Base-by-base conservation (phyloP, 2,329 filamentous ascomycete species). In the Trichoderma sp. region DNA sequence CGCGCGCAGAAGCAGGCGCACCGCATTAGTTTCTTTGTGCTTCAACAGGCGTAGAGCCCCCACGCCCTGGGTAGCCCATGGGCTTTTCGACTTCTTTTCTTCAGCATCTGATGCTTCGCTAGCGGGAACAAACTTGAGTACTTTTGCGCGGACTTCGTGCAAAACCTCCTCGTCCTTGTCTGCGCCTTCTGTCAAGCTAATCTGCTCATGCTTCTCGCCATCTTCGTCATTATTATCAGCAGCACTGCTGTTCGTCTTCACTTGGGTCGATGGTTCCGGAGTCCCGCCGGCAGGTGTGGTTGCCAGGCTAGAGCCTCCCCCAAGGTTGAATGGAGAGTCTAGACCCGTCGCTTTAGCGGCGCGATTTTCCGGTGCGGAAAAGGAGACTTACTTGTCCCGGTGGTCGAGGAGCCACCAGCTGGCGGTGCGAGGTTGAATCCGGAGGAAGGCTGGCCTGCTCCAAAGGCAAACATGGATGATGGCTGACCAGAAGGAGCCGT, bases 1-100 rank as follows among this genome's bases (percentile, higher is more conserved):
- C n/a, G 88, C 87, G 60, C 93, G 88, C 71, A 94, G 81, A 24
- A 96, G 80, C 56, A 96, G 81, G 51, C 93, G 88, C 4, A 89
- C 86, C 32, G 85, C 84, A 24, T 86, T 87, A 0, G 89, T 92
- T 18, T 85, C 84, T 77, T 92, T 91, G 81, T 95, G 86, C 79
- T 91, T 90, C 70, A 96, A 83, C 16, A 97, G 77, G 49, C 91
- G 89, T 64, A 94, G 81, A 13, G 87, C 85, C 0, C 93, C 93
- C 8, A 92, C 82, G 55, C 92, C 93, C 77, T 90, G 87, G 0
- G 85, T 88, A 34, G 84, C 81, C 91, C 91, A 96, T 1, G 85
- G 83, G 64, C 82, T 86, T 74, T 85, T 83, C n/a, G 79, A 80
- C 74, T 84, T 84, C 76, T 81, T 81, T 63, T 79, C 81, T 51